Evolutionary conservation across 176 grass and related monocot species (phyloP).

Genomic region (Poa pratensis): DNA sequence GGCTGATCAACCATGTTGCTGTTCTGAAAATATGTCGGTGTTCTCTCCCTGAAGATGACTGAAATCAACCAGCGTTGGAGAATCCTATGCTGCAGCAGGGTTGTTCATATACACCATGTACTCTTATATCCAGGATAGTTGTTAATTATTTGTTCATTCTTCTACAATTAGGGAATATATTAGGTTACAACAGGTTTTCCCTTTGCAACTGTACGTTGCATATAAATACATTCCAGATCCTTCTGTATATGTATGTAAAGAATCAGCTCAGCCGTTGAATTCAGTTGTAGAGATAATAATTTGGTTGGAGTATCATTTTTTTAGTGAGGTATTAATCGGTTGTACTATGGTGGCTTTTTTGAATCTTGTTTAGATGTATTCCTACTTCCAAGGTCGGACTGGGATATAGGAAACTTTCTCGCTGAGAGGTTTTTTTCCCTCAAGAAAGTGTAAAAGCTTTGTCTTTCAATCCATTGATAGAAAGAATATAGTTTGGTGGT

Average conservation of each 20-base stretch:
- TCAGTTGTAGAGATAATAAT: background rate
- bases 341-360: no score
- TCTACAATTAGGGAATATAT: slow-evolving; percentile 8
- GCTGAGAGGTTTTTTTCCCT: no score
- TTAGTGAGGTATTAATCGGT: background rate
- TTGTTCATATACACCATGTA: slow-evolving; percentile 25
- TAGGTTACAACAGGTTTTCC: slow-evolving; percentile 20
- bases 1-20: background rate
- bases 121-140: slow-evolving; percentile 2
- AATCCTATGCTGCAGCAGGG: background rate
- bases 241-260: slow-evolving; percentile 43
- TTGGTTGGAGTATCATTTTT: background rate
- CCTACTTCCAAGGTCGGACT: no score
- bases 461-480: no score
- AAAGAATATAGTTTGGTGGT: no score
- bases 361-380: no score
- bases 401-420: no score
- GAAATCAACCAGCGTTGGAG: background rate
- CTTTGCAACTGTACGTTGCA: slow-evolving; percentile 1
- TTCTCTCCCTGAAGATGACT: background rate
- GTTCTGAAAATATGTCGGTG: background rate
- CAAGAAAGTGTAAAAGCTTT: no score
- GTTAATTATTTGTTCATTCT: slow-evolving; percentile 19
- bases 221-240: slow-evolving; percentile 13
- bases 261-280: background rate